Evolutionary conservation across 768 basidiomycete genomes (phyloP).

Genomic region (Tylopilus rubrobrunneus): DNA sequence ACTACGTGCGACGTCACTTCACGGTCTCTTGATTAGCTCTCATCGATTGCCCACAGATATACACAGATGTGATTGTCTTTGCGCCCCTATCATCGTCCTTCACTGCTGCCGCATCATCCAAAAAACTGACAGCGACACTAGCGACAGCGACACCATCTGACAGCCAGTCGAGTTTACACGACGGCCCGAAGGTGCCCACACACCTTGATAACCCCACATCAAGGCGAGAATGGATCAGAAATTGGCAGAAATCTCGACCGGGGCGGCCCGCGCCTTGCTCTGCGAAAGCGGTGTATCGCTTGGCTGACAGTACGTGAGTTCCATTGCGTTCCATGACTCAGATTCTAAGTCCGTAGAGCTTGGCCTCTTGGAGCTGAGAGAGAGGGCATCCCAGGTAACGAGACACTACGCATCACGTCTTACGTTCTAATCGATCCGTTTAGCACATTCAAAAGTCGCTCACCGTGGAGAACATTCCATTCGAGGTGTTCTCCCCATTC

Average conservation of each 20-base stretch:
- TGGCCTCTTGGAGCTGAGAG: conserved; percentile 67
- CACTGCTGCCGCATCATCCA: conserved; percentile 21
- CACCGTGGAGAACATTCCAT: conserved; percentile 75
- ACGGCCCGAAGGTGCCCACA: conserved; percentile 11
- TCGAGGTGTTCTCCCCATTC: conserved; percentile 84
- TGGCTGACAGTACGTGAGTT: conserved; percentile 70
- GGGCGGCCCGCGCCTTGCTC: conserved; percentile 70
- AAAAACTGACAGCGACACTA: conserved; percentile 6
- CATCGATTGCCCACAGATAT: conserved; percentile 47
- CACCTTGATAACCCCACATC: conserved; percentile 30
- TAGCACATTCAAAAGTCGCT: conserved; percentile 77
- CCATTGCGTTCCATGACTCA: neutral
- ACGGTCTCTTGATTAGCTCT: neutral
- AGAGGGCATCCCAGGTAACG: conserved; percentile 57
- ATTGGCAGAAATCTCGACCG: conserved; percentile 61
- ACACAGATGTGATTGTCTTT: conserved; percentile 81
- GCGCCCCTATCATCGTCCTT: conserved; percentile 80
- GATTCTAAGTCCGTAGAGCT: conserved; percentile 44
- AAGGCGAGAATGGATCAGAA: conserved; percentile 67
- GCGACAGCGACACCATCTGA: conserved; percentile 30
- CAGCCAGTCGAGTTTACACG: conserved; percentile 32
- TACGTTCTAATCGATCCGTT: conserved; percentile 4
- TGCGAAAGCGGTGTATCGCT: conserved; percentile 78
- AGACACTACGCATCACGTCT: neutral
- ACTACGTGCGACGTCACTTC: conserved; percentile 55